Evolutionary conservation across 1,139 yeast genomes (phyloP), one percentile per base, ranked within the genome.

Genomic region (Sugiyamaella castrensis): DNA sequence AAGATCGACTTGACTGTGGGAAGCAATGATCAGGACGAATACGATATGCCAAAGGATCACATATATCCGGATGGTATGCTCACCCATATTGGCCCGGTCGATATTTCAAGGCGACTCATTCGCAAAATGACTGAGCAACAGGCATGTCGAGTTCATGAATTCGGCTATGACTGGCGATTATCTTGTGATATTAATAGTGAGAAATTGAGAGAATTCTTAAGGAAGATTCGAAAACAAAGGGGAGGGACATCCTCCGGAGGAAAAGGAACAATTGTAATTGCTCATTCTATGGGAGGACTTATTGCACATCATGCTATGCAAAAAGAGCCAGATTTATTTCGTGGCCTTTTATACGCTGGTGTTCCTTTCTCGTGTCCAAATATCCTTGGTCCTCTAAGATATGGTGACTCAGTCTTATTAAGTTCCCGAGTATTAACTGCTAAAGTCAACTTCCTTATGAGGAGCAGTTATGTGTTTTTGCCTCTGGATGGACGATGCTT

Each of bases 251-350:
- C 36, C 15, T 35, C 42, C 4, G 59, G 53, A 8, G 54, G 59
- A 30, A 76, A 77, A 54, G 87, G 86, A 3, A 75, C 83, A 0
- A 69, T 83, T 27, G 81, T 89, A 0, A 80, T 89, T 49, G 94
- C 94, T 0, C 97, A 89, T 66, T 87, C 96, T 0, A 88, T 89
- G 96, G 97, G 97, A 45, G 97, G 97, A 0, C 63, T 89, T 19
- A 76, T 89, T 16, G 81, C 95, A 0, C 96, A 87, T 60, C 84
- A 84, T 49, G 86, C 87, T 0, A 71, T 89, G 73, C 86, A 84
- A 51, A 70, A 71, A 41, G 76, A 81, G 50, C 91, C 96, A 0
- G 71, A 76, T 9, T 66, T 87, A 38, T 77, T 89, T 60, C 71
- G 92, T 53, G 91, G 92, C 0, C 60, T 89, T 1, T 65, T 89